Evolutionary conservation across 2,329 filamentous ascomycete genomes (phyloP).

Genomic region (Aspergillus caelatus): DNA sequence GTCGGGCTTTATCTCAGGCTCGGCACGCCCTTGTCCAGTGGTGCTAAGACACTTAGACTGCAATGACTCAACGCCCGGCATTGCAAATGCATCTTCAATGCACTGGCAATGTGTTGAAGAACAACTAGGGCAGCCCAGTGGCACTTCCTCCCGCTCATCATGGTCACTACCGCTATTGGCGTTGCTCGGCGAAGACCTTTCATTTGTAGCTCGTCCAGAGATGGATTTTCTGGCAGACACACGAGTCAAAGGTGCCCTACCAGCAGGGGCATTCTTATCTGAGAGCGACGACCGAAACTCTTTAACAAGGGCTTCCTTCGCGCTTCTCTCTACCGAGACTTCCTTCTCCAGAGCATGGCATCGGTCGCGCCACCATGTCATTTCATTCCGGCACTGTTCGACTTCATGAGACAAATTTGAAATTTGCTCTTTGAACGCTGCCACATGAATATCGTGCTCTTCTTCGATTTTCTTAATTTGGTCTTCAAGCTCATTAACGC

Average conservation of each 20-base stretch:
- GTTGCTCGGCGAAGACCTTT: slow-evolving; percentile 3
- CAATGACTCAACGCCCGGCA: slow-evolving; percentile 44
- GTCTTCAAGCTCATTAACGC: slow-evolving; percentile 70
- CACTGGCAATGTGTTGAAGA: slow-evolving; percentile 66
- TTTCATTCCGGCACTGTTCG: slow-evolving; percentile 62
- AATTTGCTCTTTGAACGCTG: slow-evolving; percentile 59
- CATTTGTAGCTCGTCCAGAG: slow-evolving; percentile 8
- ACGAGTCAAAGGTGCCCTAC: slow-evolving; percentile 43
- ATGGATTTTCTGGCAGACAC: slow-evolving; percentile 5
- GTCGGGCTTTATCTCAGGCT: slow-evolving; percentile 50
- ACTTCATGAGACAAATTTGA: slow-evolving; percentile 64
- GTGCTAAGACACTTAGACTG: slow-evolving; percentile 39
- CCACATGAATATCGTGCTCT: slow-evolving; percentile 46
- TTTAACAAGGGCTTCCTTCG: slow-evolving; percentile 47
- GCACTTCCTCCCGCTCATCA: slow-evolving; percentile 39
- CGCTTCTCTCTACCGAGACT: slow-evolving; percentile 50
- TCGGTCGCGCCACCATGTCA: slow-evolving; percentile 52
- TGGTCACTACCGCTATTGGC: slow-evolving; percentile 16
- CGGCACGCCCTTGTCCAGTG: slow-evolving; percentile 59
- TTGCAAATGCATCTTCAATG: slow-evolving; percentile 57
- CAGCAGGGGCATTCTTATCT: slow-evolving; percentile 27
- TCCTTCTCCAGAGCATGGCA: slow-evolving; percentile 66
- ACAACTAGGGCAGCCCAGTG: slow-evolving; percentile 68
- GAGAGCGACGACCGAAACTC: slow-evolving; percentile 42
- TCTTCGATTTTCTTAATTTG: slow-evolving; percentile 53